Evolutionary conservation across 495 filamentous ascomycete genomes (phyloP), one percentile per base, ranked within the genome.

Genomic region (Tuber umbilicatum): DNA sequence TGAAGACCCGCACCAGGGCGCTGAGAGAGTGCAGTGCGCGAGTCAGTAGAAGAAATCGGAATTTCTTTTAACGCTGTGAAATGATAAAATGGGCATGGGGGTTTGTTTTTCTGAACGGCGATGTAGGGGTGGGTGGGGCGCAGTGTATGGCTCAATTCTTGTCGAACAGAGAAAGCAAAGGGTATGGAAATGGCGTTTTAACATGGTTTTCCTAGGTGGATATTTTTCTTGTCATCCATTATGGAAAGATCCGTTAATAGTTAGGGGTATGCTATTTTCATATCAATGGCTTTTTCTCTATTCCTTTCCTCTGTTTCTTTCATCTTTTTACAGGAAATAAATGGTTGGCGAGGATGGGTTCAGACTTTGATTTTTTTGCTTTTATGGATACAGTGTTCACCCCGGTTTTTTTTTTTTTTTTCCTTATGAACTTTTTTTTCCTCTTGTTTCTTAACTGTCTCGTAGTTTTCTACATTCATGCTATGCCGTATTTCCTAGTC

Each of bases 1-100:
- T 55, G 91, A 92, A 23, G 95, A 99, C 74, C 90, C 90, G 70
- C 93, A 93, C 78, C 87, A 87, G 64, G 93, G 93, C 76, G 93
- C 89, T 64, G 95, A 99, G 86, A 88, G 96, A 60, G 94, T 99
- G 80, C 95, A 98, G 87, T 99, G 95, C 84, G 96, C 95, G 76
- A 95, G 93, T 10, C 95, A 98, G 89, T 99, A 97, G 91, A 77
- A 16, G 74, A 38, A 72, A 78, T 35, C 55, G 17, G 55, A 35
- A 31, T 64, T 64, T 64, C 55, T 64, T 35, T 64, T 64, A 64
- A 64, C 55, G 55, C 27, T 17, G 14, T 64, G 27, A 64, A 64
- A 64, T 64, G 55, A 64, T 64, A 64, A 64, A 64, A 64, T 64
- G 27, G 55, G 55, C 27, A 64, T 64, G 27, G 55, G 21, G 27